Conservation (phyloP, 805 yeast genomes). For the Deakozyma indianensis region DNA sequence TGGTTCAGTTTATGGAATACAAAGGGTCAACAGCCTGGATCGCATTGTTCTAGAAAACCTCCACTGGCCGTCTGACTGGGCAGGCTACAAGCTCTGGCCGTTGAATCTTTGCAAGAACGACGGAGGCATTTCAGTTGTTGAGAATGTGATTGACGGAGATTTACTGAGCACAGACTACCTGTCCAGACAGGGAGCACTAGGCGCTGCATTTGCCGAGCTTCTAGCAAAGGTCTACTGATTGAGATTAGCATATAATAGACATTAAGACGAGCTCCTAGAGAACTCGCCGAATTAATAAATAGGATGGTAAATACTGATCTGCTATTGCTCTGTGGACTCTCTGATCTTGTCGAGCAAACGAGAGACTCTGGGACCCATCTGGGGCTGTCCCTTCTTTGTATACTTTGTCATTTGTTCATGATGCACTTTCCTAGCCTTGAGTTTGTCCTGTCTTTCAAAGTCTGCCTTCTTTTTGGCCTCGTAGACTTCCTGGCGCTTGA, state of each 20-base stretch:
- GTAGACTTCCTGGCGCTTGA: slow-evolving; percentile 25
- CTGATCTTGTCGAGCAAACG: slow-evolving; percentile 65
- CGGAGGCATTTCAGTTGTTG: neutral
- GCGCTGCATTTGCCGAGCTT: neutral
- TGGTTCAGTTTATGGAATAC: neutral
- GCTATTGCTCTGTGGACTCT: slow-evolving; percentile 4
- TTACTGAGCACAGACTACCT: neutral
- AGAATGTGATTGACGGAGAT: neutral
- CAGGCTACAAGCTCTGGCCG: neutral
- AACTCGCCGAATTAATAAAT: too few species aligned
- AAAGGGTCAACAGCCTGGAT: neutral
- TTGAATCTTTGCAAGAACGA: neutral
- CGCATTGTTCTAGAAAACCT: neutral
- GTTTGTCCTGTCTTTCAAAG: slow-evolving; percentile 24
- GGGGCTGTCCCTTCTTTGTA: slow-evolving; percentile 73
- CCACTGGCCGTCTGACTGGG: neutral
- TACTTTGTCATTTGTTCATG: slow-evolving; percentile 33
- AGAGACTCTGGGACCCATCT: slow-evolving; percentile 79
- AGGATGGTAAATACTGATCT: neutral
- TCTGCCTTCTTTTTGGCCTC: slow-evolving; percentile 26
- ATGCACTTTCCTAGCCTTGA: slow-evolving; percentile 29
- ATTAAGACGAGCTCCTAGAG: too few species aligned
- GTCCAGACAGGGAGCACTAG: neutral
- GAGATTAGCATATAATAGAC: neutral
- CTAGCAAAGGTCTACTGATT: neutral